These are phyloP conservation scores for Chytriomyces sp. DNA, from an alignment of 192 early-diverging fungal species.

Conservation along the genomic window DNA sequence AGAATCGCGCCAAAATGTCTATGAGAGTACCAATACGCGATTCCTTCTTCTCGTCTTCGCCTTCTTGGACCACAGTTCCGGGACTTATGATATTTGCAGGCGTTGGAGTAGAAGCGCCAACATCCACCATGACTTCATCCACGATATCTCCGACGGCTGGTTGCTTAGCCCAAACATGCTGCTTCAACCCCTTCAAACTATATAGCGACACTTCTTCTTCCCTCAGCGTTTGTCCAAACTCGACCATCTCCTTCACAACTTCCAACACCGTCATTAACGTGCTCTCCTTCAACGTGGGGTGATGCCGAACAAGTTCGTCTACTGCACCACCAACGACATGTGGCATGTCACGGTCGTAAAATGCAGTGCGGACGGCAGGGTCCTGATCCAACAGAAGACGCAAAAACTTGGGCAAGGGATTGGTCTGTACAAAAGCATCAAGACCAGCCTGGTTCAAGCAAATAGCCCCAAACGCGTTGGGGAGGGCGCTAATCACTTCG, in stretches of 20 bases:
- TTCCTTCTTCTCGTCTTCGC: constrained; percentile 56
- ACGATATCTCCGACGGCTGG: not conserved
- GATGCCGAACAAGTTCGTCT: constrained; percentile 96
- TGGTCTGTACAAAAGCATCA: constrained; percentile 75
- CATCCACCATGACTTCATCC: not conserved
- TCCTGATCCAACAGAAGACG: constrained; percentile 70
- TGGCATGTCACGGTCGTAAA: constrained; percentile 76
- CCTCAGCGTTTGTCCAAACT: constrained; percentile 60
- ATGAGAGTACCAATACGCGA: constrained; percentile 51
- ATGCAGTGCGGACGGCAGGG: constrained; percentile 12
- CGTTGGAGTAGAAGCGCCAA: not conserved
- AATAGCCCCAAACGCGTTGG: constrained; percentile 93
- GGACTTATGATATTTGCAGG: not conserved
- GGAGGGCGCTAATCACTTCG: constrained; percentile 78
- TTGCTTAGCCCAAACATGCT: no score
- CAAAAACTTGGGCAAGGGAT: constrained; percentile 75
- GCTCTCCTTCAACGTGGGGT: constrained; percentile 77
- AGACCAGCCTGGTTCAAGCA: constrained; percentile 89
- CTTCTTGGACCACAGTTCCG: not conserved
- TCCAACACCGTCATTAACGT: constrained; percentile 66
- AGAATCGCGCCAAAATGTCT: constrained; percentile 70
- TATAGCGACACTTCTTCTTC: constrained; percentile 46
- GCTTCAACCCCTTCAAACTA: not conserved
- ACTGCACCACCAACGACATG: constrained; percentile 80
- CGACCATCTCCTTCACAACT: constrained; percentile 69